Percentiles rank a stretch among this genome's conserved stretches.
These are phyloP conservation scores for Serendipita sp. DNA, from an alignment of 768 basidiomycete genomes.

Conservation along the genomic window DNA sequence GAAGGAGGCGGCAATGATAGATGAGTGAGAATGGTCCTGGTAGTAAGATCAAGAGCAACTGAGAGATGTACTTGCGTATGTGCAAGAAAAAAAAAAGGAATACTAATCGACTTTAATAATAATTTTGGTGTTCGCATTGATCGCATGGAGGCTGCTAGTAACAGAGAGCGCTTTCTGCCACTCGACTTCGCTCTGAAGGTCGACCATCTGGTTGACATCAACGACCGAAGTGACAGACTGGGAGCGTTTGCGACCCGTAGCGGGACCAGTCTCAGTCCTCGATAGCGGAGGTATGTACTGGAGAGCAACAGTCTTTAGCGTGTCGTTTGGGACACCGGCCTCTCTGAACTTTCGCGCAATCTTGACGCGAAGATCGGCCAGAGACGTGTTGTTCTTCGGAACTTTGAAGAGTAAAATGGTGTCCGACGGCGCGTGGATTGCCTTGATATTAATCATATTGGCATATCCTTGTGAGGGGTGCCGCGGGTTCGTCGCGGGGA, in stretches of 20 bases:
- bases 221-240: neutral
- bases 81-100: no score
- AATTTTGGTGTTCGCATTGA: neutral
- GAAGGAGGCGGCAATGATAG: no score
- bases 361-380: neutral
- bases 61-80: no score
- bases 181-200: neutral
- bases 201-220: neutral
- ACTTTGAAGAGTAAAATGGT: conserved; percentile 5
- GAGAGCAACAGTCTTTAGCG: neutral
- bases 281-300: neutral
- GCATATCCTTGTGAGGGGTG: neutral
- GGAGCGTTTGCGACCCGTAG: neutral
- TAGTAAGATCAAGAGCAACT: no score
- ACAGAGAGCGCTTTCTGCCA: neutral
- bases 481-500: neutral
- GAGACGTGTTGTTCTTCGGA: neutral
- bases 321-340: neutral
- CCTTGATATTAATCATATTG: neutral
- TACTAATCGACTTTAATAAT: neutral
- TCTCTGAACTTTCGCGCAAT: neutral
- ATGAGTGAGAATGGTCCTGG: no score
- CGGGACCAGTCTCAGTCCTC: neutral
- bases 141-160: neutral
- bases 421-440: neutral